Evolutionary conservation across 352 stramenopile genomes (phyloP), one percentile per base, ranked within the genome.

Genomic region (Bremia lactucae): DNA sequence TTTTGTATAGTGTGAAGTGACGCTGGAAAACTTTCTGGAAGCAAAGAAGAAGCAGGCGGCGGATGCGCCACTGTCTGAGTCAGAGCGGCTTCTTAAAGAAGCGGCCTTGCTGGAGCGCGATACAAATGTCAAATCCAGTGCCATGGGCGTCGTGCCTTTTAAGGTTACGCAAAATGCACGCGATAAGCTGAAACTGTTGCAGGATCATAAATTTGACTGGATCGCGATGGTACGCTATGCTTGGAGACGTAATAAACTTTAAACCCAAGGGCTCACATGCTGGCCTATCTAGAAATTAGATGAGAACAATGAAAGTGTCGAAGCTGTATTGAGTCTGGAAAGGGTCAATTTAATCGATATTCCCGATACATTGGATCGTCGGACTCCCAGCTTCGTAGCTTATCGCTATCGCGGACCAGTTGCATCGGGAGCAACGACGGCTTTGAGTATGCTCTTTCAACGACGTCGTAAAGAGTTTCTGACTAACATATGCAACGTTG

Each of bases 141-240:
- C 85, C 11, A 94, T 96, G 83, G 68, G 68, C 2, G 77, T 94
- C 20, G 83, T 96, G 36, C 85, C 85, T 0, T 96, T 96, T 45
- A 62, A 57, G 37, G 73, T 93, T 38, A 82, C 75, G 44, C 68
- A 86, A 42, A 88, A 92, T 13, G 66, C 93, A 46, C 66, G 63
- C 25, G 69, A 89, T 41, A 84, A 92, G 61, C 64, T 94, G 34
- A 46, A 54, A 46, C 59, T 87, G 42, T 61, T 94, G 39, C 63
- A 82, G 47, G 68, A 87, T 54, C 68, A 68, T 46, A 82, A 85
- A 52, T 86, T 90, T 28, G 81, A 95, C 57, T 95, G 76, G 76
- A 85, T 95, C 44, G 72, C 81, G 1, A 92, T 95, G 84, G 73
- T 77, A 38, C n/a, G n/a, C n/a, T n/a, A n/a, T n/a, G n/a, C n/a